Conservation (phyloP, 345 rosid genomes). For the Aurinia saxatilis region DNA sequence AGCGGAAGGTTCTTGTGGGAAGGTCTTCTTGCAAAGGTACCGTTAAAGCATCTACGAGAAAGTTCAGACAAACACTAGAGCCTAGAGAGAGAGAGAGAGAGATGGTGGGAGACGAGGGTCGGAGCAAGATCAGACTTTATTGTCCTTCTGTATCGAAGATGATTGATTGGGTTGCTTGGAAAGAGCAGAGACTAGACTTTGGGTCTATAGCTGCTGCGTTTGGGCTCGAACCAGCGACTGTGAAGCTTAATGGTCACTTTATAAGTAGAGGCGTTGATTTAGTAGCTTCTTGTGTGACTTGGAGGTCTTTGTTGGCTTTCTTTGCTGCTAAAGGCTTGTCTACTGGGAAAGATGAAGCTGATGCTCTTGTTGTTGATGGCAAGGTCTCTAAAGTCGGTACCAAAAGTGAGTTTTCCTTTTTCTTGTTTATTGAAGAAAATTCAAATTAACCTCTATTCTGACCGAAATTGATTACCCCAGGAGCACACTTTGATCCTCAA, state of each 20-base stretch:
- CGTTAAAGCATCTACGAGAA: constrained; percentile 8
- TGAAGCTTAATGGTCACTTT: constrained; percentile 81
- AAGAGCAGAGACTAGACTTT: constrained; percentile 59
- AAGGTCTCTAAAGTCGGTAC: constrained; percentile 48
- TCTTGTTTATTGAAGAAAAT: not conserved
- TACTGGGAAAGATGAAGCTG: constrained; percentile 45
- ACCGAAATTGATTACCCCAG: not conserved
- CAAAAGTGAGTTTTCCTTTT: constrained; percentile 45
- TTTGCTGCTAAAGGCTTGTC: constrained; percentile 74
- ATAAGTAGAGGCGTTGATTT: constrained; percentile 68
- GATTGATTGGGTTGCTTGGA: constrained; percentile 36
- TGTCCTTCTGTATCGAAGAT: constrained; percentile 53
- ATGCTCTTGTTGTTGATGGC: constrained; percentile 64
- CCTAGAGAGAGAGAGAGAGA: constrained; percentile 2
- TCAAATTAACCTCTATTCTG: not conserved
- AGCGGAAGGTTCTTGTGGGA: constrained; percentile 2
- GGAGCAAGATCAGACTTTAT: constrained; percentile 43
- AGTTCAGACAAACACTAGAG: not conserved
- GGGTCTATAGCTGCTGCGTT: constrained; percentile 56
- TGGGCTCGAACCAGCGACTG: constrained; percentile 61
- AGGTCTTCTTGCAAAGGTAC: constrained; percentile 6
- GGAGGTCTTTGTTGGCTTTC: constrained; percentile 66
- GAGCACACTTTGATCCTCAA: constrained; percentile 16
- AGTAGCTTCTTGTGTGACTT: constrained; percentile 63
- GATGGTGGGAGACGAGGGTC: constrained; percentile 17